Evolutionary conservation across 2,329 filamentous ascomycete species (phyloP).

Genomic region (Trichophyton verrucosum): DNA sequence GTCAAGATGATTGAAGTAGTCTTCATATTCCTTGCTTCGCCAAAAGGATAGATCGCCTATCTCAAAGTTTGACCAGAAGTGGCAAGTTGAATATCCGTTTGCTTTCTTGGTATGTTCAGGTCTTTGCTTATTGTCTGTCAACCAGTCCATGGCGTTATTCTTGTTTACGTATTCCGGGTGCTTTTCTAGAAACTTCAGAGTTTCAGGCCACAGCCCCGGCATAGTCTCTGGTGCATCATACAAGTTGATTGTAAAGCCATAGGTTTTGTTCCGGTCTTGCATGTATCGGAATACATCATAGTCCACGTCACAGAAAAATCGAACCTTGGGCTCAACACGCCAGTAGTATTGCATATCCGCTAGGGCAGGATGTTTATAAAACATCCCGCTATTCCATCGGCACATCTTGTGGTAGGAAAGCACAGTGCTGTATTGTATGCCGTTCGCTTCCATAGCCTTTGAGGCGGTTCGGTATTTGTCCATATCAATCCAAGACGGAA

Average conservation of each 20-base stretch:
- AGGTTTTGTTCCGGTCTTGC: conserved; percentile 96
- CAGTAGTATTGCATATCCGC: conserved; percentile 81
- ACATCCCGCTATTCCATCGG: conserved; percentile 95
- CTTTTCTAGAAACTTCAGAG: conserved; percentile 73
- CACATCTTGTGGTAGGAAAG: conserved; percentile 98
- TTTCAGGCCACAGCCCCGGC: conserved; percentile 88
- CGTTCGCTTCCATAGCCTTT: conserved; percentile 65
- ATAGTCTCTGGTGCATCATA: conserved; percentile 86
- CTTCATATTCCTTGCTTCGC: conserved; percentile 78
- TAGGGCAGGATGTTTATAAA: conserved; percentile 90
- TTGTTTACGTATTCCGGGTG: conserved; percentile 69
- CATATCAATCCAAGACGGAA: conserved; percentile 82
- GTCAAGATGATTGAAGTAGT: conserved; percentile 93
- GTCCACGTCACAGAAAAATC: conserved; percentile 98
- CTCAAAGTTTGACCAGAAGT: conserved; percentile 99
- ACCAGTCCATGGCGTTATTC: conserved; percentile 78
- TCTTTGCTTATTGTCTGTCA: conserved; percentile 63
- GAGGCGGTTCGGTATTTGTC: conserved; percentile 78
- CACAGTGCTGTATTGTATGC: conserved; percentile 81
- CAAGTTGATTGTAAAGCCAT: conserved; percentile 95
- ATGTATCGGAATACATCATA: conserved; percentile 98
- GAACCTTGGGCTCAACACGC: conserved; percentile 95
- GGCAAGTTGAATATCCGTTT: conserved; percentile 92
- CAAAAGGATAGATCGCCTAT: conserved; percentile 89
- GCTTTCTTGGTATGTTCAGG: conserved; percentile 70